A percentile compares a stretch with the other conserved stretches of the same genome.
These are phyloP conservation scores for Cydonia oblonga DNA, from an alignment of 331 rosid species.

Conservation along the genomic window DNA sequence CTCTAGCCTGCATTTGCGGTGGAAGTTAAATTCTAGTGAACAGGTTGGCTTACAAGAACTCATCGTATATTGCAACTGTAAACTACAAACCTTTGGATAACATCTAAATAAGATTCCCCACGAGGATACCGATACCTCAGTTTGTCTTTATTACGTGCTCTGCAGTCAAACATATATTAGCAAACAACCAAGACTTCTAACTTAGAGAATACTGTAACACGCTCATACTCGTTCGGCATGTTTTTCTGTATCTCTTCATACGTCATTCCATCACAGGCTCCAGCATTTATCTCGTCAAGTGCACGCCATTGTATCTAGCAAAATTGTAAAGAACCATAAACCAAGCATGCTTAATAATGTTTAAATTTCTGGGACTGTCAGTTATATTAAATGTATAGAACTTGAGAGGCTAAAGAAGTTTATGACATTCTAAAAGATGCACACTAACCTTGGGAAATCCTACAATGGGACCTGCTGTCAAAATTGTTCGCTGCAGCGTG, in stretches of 20 bases:
- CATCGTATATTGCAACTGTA: neutral
- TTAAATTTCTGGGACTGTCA: neutral
- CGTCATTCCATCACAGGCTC: conserved; percentile 96
- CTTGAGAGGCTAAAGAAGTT: neutral
- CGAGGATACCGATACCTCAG: conserved; percentile 97
- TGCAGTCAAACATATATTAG: conserved; percentile 20
- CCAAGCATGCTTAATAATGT: neutral
- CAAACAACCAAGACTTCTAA: neutral
- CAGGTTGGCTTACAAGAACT: neutral
- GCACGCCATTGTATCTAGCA: conserved; percentile 97
- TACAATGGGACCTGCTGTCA: conserved; percentile 72
- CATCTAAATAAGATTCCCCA: conserved; percentile 96
- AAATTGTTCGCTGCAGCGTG: conserved; percentile 85
- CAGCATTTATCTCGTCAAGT: conserved; percentile 83
- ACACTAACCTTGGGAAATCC: conserved; percentile 92
- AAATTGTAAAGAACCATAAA: conserved; percentile 2
- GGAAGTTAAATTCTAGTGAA: neutral
- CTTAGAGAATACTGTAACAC: conserved; percentile 23
- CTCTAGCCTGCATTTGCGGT: conserved; percentile 65
- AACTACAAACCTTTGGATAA: conserved; percentile 70
- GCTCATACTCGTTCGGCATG: conserved; percentile 96
- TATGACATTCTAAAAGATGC: conserved; percentile 1
- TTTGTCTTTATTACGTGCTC: conserved; percentile 88
- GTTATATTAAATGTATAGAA: neutral
- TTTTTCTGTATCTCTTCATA: conserved; percentile 89